A percentile compares a stretch with the other conserved stretches of the same genome.
Conservation (phyloP, 2,329 filamentous ascomycete species). For the Zalaria sp. region DNA sequence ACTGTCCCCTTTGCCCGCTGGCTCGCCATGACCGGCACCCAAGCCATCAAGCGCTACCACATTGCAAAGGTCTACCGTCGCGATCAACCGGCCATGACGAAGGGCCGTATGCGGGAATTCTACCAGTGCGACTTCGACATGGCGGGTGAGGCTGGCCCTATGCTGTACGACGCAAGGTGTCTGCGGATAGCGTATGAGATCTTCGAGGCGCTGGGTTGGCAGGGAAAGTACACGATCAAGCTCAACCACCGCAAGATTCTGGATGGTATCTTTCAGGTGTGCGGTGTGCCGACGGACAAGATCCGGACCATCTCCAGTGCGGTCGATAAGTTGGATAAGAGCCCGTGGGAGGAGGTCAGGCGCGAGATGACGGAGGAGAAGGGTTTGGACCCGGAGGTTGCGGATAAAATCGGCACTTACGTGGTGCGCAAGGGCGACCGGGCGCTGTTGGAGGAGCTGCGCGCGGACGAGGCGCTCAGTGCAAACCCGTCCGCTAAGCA, state of each 20-base stretch:
- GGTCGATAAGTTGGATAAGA: slow-evolving; percentile 90
- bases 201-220: slow-evolving; percentile 66
- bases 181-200: slow-evolving; percentile 73
- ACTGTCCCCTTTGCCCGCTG: slow-evolving; percentile 86
- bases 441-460: slow-evolving; percentile 58
- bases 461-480: slow-evolving; percentile 51
- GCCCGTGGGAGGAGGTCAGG: slow-evolving; percentile 74
- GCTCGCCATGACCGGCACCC: slow-evolving; percentile 72
- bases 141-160: slow-evolving; percentile 72
- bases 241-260: slow-evolving; percentile 91
- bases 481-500: slow-evolving; percentile 63
- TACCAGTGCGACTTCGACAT: slow-evolving; percentile 98
- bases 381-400: slow-evolving; percentile 59
- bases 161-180: slow-evolving; percentile 87
- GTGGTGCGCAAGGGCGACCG: slow-evolving; percentile 63
- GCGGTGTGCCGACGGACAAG: slow-evolving; percentile 75
- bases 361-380: slow-evolving; percentile 92
- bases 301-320: slow-evolving; percentile 81
- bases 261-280: slow-evolving; percentile 83
- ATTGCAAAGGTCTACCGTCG: slow-evolving; percentile 83
- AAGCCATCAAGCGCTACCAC: slow-evolving; percentile 85
- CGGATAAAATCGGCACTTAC: slow-evolving; percentile 77
- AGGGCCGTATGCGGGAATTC: slow-evolving; percentile 89
- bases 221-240: slow-evolving; percentile 70
- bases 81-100: slow-evolving; percentile 74